Percentiles rank a stretch among this genome's conserved stretches.
Evolutionary conservation across 2,329 filamentous ascomycete genomes (phyloP).

Genomic region (Onygenales sp.): DNA sequence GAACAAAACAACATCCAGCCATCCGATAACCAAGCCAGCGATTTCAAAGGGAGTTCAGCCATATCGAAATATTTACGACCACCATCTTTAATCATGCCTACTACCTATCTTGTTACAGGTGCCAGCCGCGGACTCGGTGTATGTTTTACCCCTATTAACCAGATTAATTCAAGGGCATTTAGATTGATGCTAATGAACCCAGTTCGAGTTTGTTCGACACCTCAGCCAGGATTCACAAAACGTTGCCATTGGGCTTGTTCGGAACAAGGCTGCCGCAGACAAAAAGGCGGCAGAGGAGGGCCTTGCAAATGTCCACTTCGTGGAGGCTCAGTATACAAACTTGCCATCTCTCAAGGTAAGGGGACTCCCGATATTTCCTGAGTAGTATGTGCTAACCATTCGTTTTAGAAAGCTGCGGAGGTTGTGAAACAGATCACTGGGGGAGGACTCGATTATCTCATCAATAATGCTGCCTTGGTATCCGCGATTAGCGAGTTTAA

Average conservation of each 20-base stretch:
- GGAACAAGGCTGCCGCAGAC: slow-evolving; percentile 37
- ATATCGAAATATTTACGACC: too few species aligned
- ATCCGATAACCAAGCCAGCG: too few species aligned
- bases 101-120: slow-evolving; percentile 18
- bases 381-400: background rate
- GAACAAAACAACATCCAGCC: too few species aligned
- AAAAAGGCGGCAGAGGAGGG: slow-evolving; percentile 34
- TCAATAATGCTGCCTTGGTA: slow-evolving; percentile 41
- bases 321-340: slow-evolving; percentile 38
- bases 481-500: slow-evolving; percentile 19
- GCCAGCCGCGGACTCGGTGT: slow-evolving; percentile 16
- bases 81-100: slow-evolving; percentile 8
- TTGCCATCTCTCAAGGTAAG: slow-evolving; percentile 29
- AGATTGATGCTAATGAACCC: background rate
- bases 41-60: too few species aligned
- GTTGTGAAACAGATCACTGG: slow-evolving; percentile 24
- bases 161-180: background rate
- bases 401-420: slow-evolving; percentile 8
- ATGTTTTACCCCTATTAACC: background rate
- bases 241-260: slow-evolving; percentile 39
- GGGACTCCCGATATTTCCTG: background rate
- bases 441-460: slow-evolving; percentile 41
- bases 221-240: slow-evolving; percentile 36
- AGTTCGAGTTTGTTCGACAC: slow-evolving; percentile 44
- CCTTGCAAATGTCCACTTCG: slow-evolving; percentile 36